Evolutionary conservation across 495 filamentous ascomycete genomes (phyloP).

Genomic region (Pseudoneurospora amorphoporcata): DNA sequence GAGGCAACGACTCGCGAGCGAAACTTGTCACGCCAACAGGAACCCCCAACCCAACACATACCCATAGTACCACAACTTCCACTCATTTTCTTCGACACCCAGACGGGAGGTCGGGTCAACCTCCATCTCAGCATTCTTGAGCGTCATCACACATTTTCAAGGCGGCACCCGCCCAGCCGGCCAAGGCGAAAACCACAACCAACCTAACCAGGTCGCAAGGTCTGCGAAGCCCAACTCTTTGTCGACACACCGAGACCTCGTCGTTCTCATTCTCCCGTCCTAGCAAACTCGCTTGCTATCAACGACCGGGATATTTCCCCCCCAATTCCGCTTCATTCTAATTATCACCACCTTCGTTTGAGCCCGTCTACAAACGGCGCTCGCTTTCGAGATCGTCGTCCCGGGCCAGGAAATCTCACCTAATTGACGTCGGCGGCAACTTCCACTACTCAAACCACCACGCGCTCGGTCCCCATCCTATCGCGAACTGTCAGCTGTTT

Average conservation of each 20-base stretch:
- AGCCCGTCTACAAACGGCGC: not conserved
- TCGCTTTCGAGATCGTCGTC: not conserved
- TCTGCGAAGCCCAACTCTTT: not conserved
- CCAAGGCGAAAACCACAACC: not conserved
- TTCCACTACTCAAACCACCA: not conserved
- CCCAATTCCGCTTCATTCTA: not conserved
- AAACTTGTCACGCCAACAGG: not conserved
- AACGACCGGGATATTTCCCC: not conserved
- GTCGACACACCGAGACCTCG: not conserved
- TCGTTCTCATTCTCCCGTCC: not conserved
- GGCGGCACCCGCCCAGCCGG: not conserved
- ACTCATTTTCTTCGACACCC: not conserved
- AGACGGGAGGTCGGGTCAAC: not conserved
- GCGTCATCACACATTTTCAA: not conserved
- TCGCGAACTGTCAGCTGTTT: not conserved
- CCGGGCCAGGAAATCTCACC: constrained; percentile 1
- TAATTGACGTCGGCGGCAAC: constrained; percentile 1
- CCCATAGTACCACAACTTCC: not conserved
- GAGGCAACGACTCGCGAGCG: not conserved
- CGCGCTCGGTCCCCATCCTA: not conserved
- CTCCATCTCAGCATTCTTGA: not conserved
- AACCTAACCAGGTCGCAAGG: not conserved
- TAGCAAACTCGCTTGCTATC: not conserved
- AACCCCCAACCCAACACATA: not conserved
- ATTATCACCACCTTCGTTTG: not conserved